Evolutionary conservation across 768 basidiomycete species (phyloP).

Genomic region (Trametes punicea): DNA sequence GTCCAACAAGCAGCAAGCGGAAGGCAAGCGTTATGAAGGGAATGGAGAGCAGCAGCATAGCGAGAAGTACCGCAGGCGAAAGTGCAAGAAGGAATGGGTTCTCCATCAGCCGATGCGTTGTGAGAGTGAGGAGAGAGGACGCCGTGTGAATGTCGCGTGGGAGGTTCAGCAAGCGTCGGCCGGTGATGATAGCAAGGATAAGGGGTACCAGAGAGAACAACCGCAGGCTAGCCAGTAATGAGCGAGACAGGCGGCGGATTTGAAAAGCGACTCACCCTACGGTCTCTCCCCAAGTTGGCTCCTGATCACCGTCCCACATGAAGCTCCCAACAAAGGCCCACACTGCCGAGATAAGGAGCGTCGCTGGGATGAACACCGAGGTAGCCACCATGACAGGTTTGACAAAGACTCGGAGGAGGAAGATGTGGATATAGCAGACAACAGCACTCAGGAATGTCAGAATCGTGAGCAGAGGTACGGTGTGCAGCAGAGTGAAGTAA

Average conservation of each 20-base stretch:
- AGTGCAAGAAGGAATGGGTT: slow-evolving; percentile 75
- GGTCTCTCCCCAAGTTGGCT: slow-evolving; percentile 80
- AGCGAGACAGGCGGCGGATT: slow-evolving; percentile 8
- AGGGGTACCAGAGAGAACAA: slow-evolving; percentile 77
- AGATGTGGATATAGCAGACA: slow-evolving; percentile 70
- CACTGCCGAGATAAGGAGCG: slow-evolving; percentile 68
- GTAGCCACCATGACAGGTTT: slow-evolving; percentile 80
- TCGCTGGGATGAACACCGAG: slow-evolving; percentile 70
- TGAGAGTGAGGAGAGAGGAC: slow-evolving; percentile 53
- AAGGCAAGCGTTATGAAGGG: slow-evolving; percentile 79
- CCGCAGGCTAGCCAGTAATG: slow-evolving; percentile 50
- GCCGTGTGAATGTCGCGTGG: slow-evolving; percentile 67
- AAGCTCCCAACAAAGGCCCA: slow-evolving; percentile 86
- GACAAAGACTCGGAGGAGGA: slow-evolving; percentile 76
- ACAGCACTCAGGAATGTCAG: slow-evolving; percentile 68
- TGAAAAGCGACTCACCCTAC: slow-evolving; percentile 54
- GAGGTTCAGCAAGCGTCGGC: slow-evolving; percentile 67
- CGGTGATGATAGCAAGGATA: slow-evolving; percentile 64
- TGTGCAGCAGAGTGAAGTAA: slow-evolving; percentile 72
- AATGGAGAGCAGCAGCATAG: slow-evolving; percentile 64
- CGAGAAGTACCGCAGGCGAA: slow-evolving; percentile 69
- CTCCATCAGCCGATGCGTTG: slow-evolving; percentile 64
- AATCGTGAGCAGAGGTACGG: slow-evolving; percentile 72
- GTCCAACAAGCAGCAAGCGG: slow-evolving; percentile 71
- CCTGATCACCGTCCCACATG: slow-evolving; percentile 48